Conservation (phyloP, 352 stramenopile genomes). For the Phytophthora cactorum region DNA sequence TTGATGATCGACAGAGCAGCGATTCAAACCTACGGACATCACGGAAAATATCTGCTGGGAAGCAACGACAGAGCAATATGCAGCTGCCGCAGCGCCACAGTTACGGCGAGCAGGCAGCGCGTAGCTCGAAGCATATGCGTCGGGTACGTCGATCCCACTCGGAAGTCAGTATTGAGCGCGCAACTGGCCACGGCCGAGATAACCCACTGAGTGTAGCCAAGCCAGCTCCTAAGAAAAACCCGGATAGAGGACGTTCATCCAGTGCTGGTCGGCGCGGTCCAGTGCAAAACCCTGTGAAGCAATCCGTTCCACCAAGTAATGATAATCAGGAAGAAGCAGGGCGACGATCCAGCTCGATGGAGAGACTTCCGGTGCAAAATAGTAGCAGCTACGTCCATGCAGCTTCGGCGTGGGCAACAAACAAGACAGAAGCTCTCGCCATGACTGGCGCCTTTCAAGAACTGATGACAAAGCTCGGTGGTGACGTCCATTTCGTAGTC, state of each 20-base stretch:
- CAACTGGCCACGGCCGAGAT: constrained; percentile 27
- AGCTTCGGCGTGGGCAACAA: constrained; percentile 76
- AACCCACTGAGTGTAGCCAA: constrained; percentile 18
- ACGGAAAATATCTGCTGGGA: constrained; percentile 39
- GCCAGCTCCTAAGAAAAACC: constrained; percentile 18
- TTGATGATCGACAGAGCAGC: constrained; percentile 42
- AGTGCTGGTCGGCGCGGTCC: constrained; percentile 28
- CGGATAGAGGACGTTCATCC: constrained; percentile 20
- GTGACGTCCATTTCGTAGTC: constrained; percentile 85
- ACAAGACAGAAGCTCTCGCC: constrained; percentile 73
- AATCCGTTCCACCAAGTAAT: constrained; percentile 28
- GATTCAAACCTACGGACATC: constrained; percentile 47
- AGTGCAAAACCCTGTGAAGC: constrained; percentile 28
- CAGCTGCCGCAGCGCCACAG: constrained; percentile 43
- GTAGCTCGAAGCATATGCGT: constrained; percentile 46
- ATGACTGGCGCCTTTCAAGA: constrained; percentile 84
- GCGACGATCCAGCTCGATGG: constrained; percentile 48
- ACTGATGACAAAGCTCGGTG: constrained; percentile 77
- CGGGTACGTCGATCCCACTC: constrained; percentile 53
- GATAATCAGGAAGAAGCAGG: constrained; percentile 53
- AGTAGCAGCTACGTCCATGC: constrained; percentile 73
- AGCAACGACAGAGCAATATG: constrained; percentile 40
- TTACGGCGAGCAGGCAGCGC: constrained; percentile 36
- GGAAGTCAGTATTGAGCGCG: constrained; percentile 47
- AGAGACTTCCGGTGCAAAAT: constrained; percentile 56